Percentiles rank a stretch among this genome's conserved stretches.
Evolutionary conservation across 2,329 filamentous ascomycete species (phyloP).

Genomic region (Herpotrichia juniperi): DNA sequence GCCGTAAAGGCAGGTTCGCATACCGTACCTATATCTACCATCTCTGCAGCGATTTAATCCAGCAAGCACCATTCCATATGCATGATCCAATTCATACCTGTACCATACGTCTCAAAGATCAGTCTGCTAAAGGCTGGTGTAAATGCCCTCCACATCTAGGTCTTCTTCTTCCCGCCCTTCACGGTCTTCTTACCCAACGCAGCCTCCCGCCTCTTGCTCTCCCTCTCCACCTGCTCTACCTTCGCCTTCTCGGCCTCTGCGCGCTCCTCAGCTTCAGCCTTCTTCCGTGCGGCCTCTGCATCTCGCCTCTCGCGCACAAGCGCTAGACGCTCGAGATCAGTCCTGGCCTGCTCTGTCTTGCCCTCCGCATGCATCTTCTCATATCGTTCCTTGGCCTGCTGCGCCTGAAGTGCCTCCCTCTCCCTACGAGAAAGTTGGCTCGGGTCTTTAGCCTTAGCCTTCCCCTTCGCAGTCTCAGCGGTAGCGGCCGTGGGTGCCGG

Average conservation of each 20-base stretch:
- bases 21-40: background rate
- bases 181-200: constrained; percentile 53
- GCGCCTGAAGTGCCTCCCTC: constrained; percentile 81
- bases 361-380: constrained; percentile 90
- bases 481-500: constrained; percentile 56
- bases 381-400: constrained; percentile 87
- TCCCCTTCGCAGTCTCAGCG: constrained; percentile 63
- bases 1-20: background rate
- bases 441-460: constrained; percentile 57
- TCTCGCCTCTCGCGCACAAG: constrained; percentile 86
- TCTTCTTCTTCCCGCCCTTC: constrained; percentile 47
- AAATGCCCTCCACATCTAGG: constrained; percentile 20
- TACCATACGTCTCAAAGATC: background rate
- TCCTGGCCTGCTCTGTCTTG: constrained; percentile 94
- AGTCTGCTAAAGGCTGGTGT: no score
- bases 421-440: constrained; percentile 69
- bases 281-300: constrained; percentile 80
- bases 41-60: constrained; percentile 28
- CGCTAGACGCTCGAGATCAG: constrained; percentile 82
- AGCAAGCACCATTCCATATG: constrained; percentile 9
- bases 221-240: constrained; percentile 54
- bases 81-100: background rate
- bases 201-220: constrained; percentile 56
- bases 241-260: constrained; percentile 63
- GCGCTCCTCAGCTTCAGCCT: constrained; percentile 65